Percentiles rank a stretch among this genome's conserved stretches.
These are phyloP conservation scores for Comarum palustre DNA, from an alignment of 306 rosid genomes.

Conservation along the genomic window DNA sequence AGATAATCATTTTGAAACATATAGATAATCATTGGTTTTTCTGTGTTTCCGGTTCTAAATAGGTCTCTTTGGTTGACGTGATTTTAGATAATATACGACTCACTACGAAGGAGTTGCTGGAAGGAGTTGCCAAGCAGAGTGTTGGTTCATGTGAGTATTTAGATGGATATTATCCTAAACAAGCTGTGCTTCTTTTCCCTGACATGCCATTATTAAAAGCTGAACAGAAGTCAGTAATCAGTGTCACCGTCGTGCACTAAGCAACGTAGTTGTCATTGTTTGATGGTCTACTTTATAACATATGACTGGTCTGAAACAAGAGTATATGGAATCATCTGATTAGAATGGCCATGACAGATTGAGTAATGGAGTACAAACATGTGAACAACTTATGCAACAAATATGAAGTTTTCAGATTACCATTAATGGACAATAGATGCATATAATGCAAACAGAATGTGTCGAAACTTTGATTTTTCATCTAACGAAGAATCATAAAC, in stretches of 20 bases:
- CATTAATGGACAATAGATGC: neutral
- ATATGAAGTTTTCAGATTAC: neutral
- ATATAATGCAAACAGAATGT: neutral
- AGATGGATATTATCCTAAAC: neutral
- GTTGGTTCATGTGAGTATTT: constrained; percentile 74
- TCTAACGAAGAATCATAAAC: neutral
- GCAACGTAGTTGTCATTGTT: neutral
- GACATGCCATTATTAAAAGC: neutral
- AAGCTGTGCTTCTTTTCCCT: neutral
- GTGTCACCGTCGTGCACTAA: neutral
- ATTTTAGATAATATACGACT: constrained; percentile 81
- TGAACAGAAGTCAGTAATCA: neutral
- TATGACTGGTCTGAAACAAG: neutral
- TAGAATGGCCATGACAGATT: neutral
- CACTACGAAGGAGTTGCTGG: constrained; percentile 71
- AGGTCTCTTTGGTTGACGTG: constrained; percentile 27
- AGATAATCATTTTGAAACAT: neutral
- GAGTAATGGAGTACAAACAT: neutral
- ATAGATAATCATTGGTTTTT: constrained; percentile 7
- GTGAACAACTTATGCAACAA: neutral
- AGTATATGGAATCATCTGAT: neutral
- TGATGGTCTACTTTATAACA: neutral
- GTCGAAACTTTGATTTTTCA: neutral
- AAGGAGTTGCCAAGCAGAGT: constrained; percentile 59
- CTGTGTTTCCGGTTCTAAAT: neutral